Base-by-base conservation (phyloP, 768 basidiomycete genomes). In the Phylloporus arenicola region DNA sequence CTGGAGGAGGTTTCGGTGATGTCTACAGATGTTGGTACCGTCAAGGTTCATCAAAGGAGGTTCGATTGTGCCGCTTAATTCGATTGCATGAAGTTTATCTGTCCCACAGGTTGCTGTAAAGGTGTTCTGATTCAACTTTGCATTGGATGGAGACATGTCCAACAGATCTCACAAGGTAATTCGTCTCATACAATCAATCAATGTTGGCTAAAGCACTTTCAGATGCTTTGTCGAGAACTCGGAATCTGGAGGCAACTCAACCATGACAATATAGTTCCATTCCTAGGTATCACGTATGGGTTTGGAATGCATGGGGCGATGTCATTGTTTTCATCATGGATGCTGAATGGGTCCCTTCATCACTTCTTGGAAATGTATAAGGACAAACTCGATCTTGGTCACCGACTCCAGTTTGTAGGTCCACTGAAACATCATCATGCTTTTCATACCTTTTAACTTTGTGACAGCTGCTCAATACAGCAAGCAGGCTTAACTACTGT, bases 281-380 rank as follows among this genome's bases (percentile, higher is more conserved):
- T 69, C 27, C 56, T 61, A 14, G 67, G 67, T 8, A 50, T 60
- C 13, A 54, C 55, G 5, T 45, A 52, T 3, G 63, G 59, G 3
- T 70, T 68, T 51, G 67, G 65, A 11, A 57, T 58, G 41, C 38
- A 16, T 2, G 58, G 22, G 6, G 6, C 57, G 10, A 50, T 50
- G 31, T 65, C 68, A 1, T 50, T 70, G 56, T 65, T 69, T 3
- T 67, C 64, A 3, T 55, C 54, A 1, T 69, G 68, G 69, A 56
- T 65, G 53, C 60, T 57, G 0, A 66, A 68, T 25, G 64, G 55
- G 13, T 59, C 55, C 0, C 50, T 70, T 12, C 59, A 50, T 4
- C 24, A 27, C 1, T 64, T 66, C 44, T 38, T 68, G 16, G 27
- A 6, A 0, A 57, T 45, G 12, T 11, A 50, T 10, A 29, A 50